Evolutionary conservation across 305 asterid species (phyloP).

Genomic region (Fraxinus ornus): DNA sequence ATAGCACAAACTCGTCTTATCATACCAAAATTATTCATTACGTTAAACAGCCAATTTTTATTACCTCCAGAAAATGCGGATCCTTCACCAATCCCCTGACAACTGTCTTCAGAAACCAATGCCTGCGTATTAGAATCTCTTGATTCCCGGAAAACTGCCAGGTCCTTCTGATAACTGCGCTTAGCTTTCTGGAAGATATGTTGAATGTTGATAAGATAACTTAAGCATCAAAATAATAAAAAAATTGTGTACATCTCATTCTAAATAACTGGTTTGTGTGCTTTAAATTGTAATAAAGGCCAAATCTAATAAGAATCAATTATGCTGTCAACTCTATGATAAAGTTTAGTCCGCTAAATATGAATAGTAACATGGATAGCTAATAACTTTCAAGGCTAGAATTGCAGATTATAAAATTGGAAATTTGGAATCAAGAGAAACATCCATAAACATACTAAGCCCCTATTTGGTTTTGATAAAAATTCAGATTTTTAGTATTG

Average conservation of each 20-base stretch:
- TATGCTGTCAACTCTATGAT: neutral
- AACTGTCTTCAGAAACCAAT: constrained; percentile 38
- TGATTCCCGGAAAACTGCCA: constrained; percentile 69
- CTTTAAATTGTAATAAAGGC: constrained; percentile 1
- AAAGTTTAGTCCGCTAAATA: neutral
- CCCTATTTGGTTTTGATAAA: neutral
- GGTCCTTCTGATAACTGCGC: constrained; percentile 86
- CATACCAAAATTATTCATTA: neutral
- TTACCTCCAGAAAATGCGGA: constrained; percentile 68
- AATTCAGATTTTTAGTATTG: too few relatives aligned
- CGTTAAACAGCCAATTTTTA: neutral
- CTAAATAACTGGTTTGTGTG: neutral
- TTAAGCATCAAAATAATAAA: neutral
- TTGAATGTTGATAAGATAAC: constrained; percentile 9
- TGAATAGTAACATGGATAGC: neutral
- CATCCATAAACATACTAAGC: neutral
- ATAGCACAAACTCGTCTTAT: neutral
- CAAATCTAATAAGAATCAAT: constrained; percentile 1
- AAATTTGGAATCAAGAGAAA: neutral
- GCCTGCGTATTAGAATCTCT: constrained; percentile 63
- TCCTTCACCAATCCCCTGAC: constrained; percentile 42
- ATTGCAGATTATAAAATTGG: neutral
- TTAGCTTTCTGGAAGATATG: constrained; percentile 70
- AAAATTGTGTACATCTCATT: neutral
- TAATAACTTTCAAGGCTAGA: neutral